Evolutionary conservation across 2,329 filamentous ascomycete genomes (phyloP).

Genomic region (Cercospora sojina): DNA sequence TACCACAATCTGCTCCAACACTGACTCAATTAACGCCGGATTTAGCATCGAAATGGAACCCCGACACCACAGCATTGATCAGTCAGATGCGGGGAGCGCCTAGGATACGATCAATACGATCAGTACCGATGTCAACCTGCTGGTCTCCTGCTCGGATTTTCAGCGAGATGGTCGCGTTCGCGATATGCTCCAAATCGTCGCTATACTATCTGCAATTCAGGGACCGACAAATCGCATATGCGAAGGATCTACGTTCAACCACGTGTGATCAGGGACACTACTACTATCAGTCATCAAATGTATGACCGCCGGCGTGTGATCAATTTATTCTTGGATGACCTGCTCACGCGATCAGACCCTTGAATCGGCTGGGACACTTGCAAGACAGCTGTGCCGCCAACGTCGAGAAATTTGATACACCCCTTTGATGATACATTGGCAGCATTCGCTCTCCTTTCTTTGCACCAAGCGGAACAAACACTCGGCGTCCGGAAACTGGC

Average conservation of each 20-base stretch:
- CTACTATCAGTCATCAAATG: background rate
- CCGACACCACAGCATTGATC: background rate
- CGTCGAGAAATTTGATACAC: background rate
- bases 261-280: background rate
- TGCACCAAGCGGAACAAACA: background rate
- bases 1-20: background rate
- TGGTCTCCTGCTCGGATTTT: background rate
- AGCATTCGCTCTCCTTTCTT: background rate
- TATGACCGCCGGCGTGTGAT: background rate
- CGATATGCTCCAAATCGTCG: background rate
- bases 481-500: background rate
- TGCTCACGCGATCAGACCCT: background rate
- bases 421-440: background rate
- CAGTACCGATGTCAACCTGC: background rate
- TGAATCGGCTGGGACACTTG: background rate
- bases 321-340: background rate
- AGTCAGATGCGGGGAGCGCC: background rate
- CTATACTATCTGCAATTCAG: background rate
- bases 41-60: background rate
- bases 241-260: background rate
- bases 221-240: background rate
- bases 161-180: background rate
- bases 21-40: background rate
- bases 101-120: background rate
- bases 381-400: background rate